Percentiles rank a stretch among this genome's conserved stretches.
phyloP scores from a whole-genome alignment of 2,329 filamentous ascomycete species.

The Gremmenia infestans region DNA sequence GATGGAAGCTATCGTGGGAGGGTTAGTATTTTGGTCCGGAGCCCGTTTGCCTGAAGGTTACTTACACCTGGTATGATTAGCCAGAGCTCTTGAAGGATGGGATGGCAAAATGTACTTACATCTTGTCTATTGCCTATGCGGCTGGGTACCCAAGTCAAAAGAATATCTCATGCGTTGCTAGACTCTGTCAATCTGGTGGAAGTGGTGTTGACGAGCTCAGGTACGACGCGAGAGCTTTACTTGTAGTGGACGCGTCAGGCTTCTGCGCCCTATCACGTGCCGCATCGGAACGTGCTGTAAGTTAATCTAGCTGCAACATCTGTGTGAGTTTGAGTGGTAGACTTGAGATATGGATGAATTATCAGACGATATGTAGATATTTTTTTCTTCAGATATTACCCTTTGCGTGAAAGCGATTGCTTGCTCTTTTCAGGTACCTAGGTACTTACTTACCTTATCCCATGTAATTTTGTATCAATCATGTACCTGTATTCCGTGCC shows the following conservation, averaged over 20 bases:
- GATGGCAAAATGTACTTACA: slow-evolving; percentile 1
- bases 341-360: no score
- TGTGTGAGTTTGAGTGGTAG: no score
- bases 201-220: not conserved
- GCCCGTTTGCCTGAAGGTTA: not conserved
- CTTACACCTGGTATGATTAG: slow-evolving; percentile 18
- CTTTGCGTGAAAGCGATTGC: no score
- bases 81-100: not conserved
- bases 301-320: no score
- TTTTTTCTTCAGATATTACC: no score
- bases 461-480: no score
- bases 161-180: not conserved
- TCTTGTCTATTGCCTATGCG: slow-evolving; percentile 3
- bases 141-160: not conserved
- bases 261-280: no score
- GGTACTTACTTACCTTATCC: no score
- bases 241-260: not conserved
- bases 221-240: not conserved
- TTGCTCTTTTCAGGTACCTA: no score
- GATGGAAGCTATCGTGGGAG: slow-evolving; percentile 64
- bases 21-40: not conserved
- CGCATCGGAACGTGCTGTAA: no score
- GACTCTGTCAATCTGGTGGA: not conserved
- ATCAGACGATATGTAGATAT: no score
- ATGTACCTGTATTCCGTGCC: no score